phyloP scores from a whole-genome alignment of 2,329 filamentous ascomycete genomes.

The Emericellopsis cladophorae region DNA sequence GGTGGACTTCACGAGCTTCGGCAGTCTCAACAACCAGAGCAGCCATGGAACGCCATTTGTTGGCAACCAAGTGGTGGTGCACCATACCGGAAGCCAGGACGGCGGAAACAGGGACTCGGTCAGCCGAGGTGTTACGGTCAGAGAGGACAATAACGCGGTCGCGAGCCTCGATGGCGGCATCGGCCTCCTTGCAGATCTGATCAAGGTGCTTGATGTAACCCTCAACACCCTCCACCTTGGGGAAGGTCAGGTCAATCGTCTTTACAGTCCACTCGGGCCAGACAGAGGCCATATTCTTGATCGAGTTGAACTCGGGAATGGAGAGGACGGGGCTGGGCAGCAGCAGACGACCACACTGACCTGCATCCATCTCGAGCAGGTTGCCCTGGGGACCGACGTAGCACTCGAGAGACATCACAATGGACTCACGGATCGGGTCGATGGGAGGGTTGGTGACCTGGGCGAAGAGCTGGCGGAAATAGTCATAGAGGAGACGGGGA shows the following conservation, averaged over 20 bases:
- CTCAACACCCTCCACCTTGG: slow-evolving; percentile 68
- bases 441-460: slow-evolving; percentile 98
- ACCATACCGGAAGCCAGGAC: slow-evolving; percentile 85
- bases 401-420: slow-evolving; percentile 95
- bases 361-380: slow-evolving; percentile 81
- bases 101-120: slow-evolving; percentile 76
- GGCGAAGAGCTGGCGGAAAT: slow-evolving; percentile 95
- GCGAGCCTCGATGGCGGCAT: slow-evolving; percentile 67
- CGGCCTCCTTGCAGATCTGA: slow-evolving; percentile 74
- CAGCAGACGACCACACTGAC: slow-evolving; percentile 75
- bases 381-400: slow-evolving; percentile 96
- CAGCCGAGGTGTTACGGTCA: slow-evolving; percentile 71
- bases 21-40: slow-evolving; percentile 85
- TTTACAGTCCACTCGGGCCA: slow-evolving; percentile 78
- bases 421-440: slow-evolving; percentile 91
- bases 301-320: slow-evolving; percentile 78
- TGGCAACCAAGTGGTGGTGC: slow-evolving; percentile 88
- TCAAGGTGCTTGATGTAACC: slow-evolving; percentile 85
- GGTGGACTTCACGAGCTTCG: slow-evolving; percentile 92
- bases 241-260: slow-evolving; percentile 85
- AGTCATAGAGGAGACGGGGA: slow-evolving; percentile 82
- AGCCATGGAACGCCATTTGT: slow-evolving; percentile 86
- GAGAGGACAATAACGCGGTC: slow-evolving; percentile 84
- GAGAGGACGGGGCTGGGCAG: slow-evolving; percentile 83
- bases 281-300: slow-evolving; percentile 63